phyloP scores from a whole-genome alignment of 1,284 basidiomycete species.

The Puccinia horiana region DNA sequence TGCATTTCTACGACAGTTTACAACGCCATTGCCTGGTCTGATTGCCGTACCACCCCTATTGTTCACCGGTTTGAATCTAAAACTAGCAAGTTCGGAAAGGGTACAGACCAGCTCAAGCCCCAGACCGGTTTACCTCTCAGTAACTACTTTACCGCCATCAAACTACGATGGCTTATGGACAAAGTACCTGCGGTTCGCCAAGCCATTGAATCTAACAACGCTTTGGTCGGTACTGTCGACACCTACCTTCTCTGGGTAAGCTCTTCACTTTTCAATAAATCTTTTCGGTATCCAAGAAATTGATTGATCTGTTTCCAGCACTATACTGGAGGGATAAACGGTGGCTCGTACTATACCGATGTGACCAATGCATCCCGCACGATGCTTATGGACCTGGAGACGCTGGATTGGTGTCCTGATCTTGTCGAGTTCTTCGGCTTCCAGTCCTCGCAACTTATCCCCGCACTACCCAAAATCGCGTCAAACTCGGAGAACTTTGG shows the following conservation, averaged over 20 bases:
- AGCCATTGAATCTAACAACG: conserved; percentile 78
- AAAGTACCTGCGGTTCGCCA: conserved; percentile 75
- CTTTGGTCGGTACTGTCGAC: conserved; percentile 92
- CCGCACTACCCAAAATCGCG: conserved; percentile 79
- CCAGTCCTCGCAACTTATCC: not conserved
- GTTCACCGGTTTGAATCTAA: conserved; percentile 65
- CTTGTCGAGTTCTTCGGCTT: conserved; percentile 82
- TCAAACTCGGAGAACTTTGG: conserved; percentile 93
- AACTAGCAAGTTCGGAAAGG: conserved; percentile 58
- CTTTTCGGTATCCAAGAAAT: not conserved
- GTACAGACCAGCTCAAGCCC: conserved; percentile 68
- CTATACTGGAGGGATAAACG: conserved; percentile 69
- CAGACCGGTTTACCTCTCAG: conserved; percentile 76
- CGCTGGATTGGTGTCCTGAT: conserved; percentile 77
- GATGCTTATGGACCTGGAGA: conserved; percentile 80
- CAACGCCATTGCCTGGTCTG: conserved; percentile 89
- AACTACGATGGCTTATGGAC: conserved; percentile 94
- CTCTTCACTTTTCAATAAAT: not conserved
- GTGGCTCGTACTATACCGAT: conserved; percentile 81
- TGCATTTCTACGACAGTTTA: conserved; percentile 4
- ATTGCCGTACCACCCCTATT: conserved; percentile 80
- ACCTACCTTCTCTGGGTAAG: conserved; percentile 90
- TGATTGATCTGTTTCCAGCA: conserved; percentile 64
- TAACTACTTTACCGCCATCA: conserved; percentile 65
- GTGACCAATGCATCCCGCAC: conserved; percentile 97